Evolutionary conservation across 2,329 filamentous ascomycete genomes (phyloP).

Genomic region (Rugonectria rugulosa): DNA sequence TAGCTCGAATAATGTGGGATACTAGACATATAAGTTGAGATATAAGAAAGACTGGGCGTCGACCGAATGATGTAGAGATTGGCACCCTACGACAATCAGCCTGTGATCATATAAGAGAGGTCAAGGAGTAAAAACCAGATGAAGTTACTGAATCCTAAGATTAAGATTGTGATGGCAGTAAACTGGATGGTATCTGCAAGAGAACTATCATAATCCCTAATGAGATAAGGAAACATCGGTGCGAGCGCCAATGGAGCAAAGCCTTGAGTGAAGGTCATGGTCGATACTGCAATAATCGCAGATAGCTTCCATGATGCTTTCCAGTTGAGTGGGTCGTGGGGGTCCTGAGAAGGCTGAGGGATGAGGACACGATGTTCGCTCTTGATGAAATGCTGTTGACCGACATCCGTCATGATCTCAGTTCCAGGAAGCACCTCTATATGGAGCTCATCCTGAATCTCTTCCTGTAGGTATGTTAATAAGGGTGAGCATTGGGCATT

Average conservation of each 20-base stretch:
- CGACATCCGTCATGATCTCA: slow-evolving; percentile 31
- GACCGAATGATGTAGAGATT: background rate
- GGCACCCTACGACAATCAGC: background rate
- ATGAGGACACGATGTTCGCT: slow-evolving; percentile 25
- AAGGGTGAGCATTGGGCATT: too few species aligned
- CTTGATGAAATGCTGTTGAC: slow-evolving; percentile 25
- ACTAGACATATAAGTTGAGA: background rate
- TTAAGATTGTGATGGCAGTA: slow-evolving; percentile 15
- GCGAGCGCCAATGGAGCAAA: slow-evolving; percentile 3
- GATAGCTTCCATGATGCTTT: slow-evolving; percentile 1
- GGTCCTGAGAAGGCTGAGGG: slow-evolving; percentile 17
- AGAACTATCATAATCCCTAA: slow-evolving; percentile 5
- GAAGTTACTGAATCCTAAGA: slow-evolving; percentile 21
- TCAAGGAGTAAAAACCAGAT: slow-evolving; percentile 1
- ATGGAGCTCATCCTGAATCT: slow-evolving; percentile 27
- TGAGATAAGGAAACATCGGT: slow-evolving; percentile 2
- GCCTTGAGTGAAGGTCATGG: slow-evolving; percentile 10
- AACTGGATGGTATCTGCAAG: slow-evolving; percentile 15
- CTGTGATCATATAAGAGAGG: background rate
- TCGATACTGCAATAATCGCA: slow-evolving; percentile 5
- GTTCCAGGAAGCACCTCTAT: slow-evolving; percentile 27
- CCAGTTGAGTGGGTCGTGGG: slow-evolving; percentile 11
- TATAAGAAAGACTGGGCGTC: background rate
- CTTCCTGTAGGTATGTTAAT: too few species aligned
- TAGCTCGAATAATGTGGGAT: background rate